These are phyloP conservation scores for Rhodamnia argentea DNA, from an alignment of 345 rosid genomes.

Conservation along the genomic window DNA sequence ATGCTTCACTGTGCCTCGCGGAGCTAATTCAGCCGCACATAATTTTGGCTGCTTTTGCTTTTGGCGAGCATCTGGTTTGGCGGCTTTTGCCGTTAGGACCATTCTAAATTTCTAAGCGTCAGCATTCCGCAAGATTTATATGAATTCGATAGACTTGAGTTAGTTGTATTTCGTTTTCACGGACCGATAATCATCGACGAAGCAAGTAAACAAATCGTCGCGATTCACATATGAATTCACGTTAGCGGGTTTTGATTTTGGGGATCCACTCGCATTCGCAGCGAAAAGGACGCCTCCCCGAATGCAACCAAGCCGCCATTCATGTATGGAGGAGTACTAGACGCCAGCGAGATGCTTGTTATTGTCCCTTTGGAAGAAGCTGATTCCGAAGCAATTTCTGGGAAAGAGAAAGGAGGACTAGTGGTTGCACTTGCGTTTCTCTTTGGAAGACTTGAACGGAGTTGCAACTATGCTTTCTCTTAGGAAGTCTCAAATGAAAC, in stretches of 20 bases:
- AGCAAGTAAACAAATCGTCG: background rate
- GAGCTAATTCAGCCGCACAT: background rate
- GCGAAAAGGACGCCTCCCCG: background rate
- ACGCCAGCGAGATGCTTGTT: background rate
- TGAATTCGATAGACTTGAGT: background rate
- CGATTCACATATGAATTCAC: fast-evolving
- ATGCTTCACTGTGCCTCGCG: background rate
- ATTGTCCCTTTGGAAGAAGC: background rate
- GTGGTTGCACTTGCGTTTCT: background rate
- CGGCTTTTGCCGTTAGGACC: background rate
- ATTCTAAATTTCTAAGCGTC: background rate
- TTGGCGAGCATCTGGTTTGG: background rate
- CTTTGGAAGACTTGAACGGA: background rate
- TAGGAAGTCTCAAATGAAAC: background rate
- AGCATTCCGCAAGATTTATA: background rate
- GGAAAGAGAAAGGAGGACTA: background rate
- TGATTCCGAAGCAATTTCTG: background rate
- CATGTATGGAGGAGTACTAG: background rate
- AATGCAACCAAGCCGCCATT: background rate
- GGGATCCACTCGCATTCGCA: background rate
- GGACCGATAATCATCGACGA: background rate
- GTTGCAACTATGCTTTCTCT: background rate
- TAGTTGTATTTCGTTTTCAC: background rate
- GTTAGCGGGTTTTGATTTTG: background rate
- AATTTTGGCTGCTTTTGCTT: background rate